Conservation (phyloP, 2,329 filamentous ascomycete genomes). For the Fusarium setosum region DNA sequence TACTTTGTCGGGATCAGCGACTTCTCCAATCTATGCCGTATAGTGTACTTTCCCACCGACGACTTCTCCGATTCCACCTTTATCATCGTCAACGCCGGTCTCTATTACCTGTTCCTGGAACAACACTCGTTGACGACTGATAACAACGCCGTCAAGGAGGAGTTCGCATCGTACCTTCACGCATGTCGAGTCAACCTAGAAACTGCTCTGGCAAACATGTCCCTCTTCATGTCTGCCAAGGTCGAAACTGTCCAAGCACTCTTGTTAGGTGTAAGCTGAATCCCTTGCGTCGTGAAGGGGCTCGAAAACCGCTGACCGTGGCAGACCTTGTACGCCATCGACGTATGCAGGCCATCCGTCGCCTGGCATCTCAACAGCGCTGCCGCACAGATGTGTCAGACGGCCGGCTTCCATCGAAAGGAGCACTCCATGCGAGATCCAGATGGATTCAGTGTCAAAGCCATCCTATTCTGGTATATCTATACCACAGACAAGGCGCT, state of each 20-base stretch:
- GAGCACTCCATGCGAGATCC: conserved; percentile 46
- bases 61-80: conserved; percentile 62
- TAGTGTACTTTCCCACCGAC: conserved; percentile 63
- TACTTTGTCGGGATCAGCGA: conserved; percentile 61
- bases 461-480: conserved; percentile 60
- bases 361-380: conserved; percentile 72
- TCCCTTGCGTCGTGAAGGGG: neutral
- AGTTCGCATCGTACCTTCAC: conserved; percentile 52
- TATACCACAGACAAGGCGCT: conserved; percentile 70
- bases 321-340: conserved; percentile 70
- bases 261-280: conserved; percentile 62
- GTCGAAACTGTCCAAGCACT: conserved; percentile 68
- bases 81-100: conserved; percentile 60
- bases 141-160: conserved; percentile 46
- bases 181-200: conserved; percentile 62
- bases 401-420: conserved; percentile 69
- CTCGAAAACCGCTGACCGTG: conserved; percentile 3
- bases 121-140: conserved; percentile 50
- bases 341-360: conserved; percentile 70
- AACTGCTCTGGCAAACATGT: conserved; percentile 62
- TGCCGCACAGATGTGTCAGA: conserved; percentile 70
- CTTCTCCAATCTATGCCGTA: conserved; percentile 61
- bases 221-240: conserved; percentile 66
- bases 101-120: conserved; percentile 63
- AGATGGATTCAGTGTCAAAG: conserved; percentile 49